A percentile compares a stretch with the other conserved stretches of the same genome.
These are phyloP conservation scores for Carex parvula DNA, from an alignment of 176 grass and related monocot genomes.

Conservation along the genomic window DNA sequence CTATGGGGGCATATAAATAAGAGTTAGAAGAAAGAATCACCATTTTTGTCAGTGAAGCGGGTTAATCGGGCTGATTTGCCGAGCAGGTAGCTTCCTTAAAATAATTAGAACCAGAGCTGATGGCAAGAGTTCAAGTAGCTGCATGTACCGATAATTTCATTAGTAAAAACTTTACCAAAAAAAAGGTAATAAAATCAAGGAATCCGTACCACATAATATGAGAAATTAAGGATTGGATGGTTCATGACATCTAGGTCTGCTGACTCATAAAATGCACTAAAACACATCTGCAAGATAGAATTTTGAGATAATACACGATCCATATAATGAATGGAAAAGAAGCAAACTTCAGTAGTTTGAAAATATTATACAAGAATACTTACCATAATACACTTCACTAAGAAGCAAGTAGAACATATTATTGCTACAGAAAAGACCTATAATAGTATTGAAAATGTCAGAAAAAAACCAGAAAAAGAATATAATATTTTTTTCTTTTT, in stretches of 20 bases:
- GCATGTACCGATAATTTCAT: slow-evolving; percentile 11
- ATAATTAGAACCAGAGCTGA: slow-evolving; percentile 69
- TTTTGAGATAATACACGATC: not conserved
- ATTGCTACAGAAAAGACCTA: slow-evolving; percentile 68
- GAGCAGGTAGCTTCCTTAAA: slow-evolving; percentile 72
- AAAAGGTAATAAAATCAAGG: not conserved
- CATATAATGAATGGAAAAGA: not conserved
- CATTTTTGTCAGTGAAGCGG: slow-evolving; percentile 6
- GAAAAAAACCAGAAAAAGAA: not conserved
- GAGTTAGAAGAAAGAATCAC: not conserved
- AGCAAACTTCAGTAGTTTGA: not conserved
- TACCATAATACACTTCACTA: slow-evolving; percentile 67
- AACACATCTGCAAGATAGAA: slow-evolving; percentile 59
- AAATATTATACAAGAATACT: slow-evolving; percentile 25
- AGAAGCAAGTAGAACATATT: slow-evolving; percentile 79
- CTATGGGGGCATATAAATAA: not conserved
- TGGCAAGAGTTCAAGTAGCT: slow-evolving; percentile 75
- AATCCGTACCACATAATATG: slow-evolving; percentile 64
- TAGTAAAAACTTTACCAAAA: not conserved
- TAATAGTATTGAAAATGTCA: slow-evolving; percentile 10
- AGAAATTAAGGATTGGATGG: slow-evolving; percentile 73
- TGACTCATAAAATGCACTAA: slow-evolving; percentile 55
- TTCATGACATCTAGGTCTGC: slow-evolving; percentile 72
- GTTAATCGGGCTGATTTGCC: slow-evolving; percentile 34
- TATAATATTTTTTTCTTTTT: not conserved